Percentiles rank a stretch among this genome's conserved stretches.
Evolutionary conservation across 164 flowering plant genomes (phyloP).

Genomic region (Protea cynaroides): DNA sequence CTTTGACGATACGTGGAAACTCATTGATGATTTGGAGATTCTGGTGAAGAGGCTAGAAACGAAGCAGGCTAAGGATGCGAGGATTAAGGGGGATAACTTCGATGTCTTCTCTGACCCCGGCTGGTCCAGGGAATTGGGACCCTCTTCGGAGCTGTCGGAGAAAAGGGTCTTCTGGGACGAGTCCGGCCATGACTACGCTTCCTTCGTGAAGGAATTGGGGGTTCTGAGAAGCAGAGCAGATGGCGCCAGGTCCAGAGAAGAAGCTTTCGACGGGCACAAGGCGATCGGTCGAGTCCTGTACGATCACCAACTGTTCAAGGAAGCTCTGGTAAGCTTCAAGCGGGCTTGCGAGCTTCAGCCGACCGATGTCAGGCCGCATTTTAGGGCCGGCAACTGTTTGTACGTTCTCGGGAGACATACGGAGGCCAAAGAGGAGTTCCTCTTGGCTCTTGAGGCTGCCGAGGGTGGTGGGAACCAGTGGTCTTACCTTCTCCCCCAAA

Average conservation of each 20-base stretch:
- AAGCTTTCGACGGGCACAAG: slow-evolving; percentile 16
- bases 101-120: slow-evolving; percentile 15
- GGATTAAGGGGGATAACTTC: slow-evolving; percentile 42
- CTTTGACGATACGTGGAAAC: slow-evolving; percentile 74
- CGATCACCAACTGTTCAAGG: slow-evolving; percentile 11
- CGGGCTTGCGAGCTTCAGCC: slow-evolving; percentile 13
- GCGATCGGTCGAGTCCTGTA: slow-evolving; percentile 16
- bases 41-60: slow-evolving; percentile 57
- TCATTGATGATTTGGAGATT: slow-evolving; percentile 71
- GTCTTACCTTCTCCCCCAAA: slow-evolving; percentile 14
- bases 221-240: slow-evolving; percentile 6
- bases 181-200: slow-evolving; percentile 1
- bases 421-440: slow-evolving; percentile 12
- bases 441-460: slow-evolving; percentile 14
- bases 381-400: slow-evolving; percentile 14
- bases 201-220: slow-evolving; percentile 15
- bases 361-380: slow-evolving; percentile 13
- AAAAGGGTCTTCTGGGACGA: slow-evolving; percentile 6
- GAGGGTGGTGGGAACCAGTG: slow-evolving; percentile 11
- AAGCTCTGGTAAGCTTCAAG: slow-evolving; percentile 15
- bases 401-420: slow-evolving; percentile 1
- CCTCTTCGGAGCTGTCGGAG: background rate
- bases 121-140: slow-evolving; percentile 16
- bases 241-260: slow-evolving; percentile 10
- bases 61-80: slow-evolving; percentile 59